phyloP scores from a whole-genome alignment of 2,329 filamentous ascomycete species.

The Aspergillus tubingensis region DNA sequence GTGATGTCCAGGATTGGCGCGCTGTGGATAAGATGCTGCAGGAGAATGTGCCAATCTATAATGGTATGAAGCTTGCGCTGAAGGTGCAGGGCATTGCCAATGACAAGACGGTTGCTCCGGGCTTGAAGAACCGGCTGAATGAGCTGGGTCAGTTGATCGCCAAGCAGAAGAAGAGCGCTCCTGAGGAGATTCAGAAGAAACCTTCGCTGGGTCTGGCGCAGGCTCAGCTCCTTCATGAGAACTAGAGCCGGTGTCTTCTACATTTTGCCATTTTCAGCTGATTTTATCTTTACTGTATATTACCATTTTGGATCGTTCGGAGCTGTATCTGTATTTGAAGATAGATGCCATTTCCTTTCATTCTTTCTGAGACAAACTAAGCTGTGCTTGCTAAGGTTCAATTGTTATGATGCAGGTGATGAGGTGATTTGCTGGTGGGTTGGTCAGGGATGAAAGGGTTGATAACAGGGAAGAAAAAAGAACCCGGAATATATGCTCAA shows the following conservation, averaged over 20 bases:
- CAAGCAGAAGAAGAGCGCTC: slow-evolving; percentile 19
- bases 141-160: slow-evolving; percentile 58
- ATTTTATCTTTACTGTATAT: slow-evolving; percentile 25
- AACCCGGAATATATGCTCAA: slow-evolving; percentile 3
- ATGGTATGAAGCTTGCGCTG: slow-evolving; percentile 45
- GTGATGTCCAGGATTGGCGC: slow-evolving; percentile 23
- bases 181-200: slow-evolving; percentile 19
- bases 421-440: not conserved
- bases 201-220: slow-evolving; percentile 27
- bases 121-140: slow-evolving; percentile 27
- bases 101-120: slow-evolving; percentile 26
- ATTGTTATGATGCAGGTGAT: not conserved
- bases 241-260: slow-evolving; percentile 1
- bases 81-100: slow-evolving; percentile 34
- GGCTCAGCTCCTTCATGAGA: slow-evolving; percentile 18
- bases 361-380: slow-evolving; percentile 3
- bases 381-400: slow-evolving; percentile 2
- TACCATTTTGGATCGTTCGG: slow-evolving; percentile 22
- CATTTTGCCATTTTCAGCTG: not conserved
- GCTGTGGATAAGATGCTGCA: slow-evolving; percentile 29
- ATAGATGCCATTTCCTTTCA: slow-evolving; percentile 19
- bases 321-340: slow-evolving; percentile 25
- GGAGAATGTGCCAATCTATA: slow-evolving; percentile 40
- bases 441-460: not conserved
- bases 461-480: not conserved